Evolutionary conservation across 2,329 filamentous ascomycete species (phyloP), one percentile per base, ranked within the genome.

Genomic region (Colletotrichum destructivum): DNA sequence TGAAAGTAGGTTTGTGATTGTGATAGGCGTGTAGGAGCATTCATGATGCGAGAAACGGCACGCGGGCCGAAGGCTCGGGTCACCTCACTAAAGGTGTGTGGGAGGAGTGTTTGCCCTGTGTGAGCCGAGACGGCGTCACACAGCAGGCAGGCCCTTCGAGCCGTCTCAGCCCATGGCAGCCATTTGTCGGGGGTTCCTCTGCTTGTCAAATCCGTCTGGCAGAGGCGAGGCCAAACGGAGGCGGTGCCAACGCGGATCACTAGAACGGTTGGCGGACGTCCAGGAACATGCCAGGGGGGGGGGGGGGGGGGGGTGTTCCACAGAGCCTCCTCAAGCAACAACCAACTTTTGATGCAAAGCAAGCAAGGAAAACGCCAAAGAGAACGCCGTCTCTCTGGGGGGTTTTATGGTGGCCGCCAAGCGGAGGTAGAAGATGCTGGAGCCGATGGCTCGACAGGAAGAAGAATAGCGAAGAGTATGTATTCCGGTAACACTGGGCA

Each of bases 151-250:
- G 31, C 16, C 23, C 3, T 21, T 66, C 4, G 15, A n/a, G 21
- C 38, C 15, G 15, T 23, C 13, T 12, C 11, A 21, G 23, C n/a
- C 51, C 40, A 26, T 16, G 23, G 40, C 2, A 5, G 16, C 35
- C n/a, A 51, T 47, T 47, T 62, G 54, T 49, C 67, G 51, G 51
- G 63, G 68, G 23, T 66, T 38, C 35, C 55, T 49, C 56, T 18
- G 31, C 63, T 56, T 67, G 68, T 62, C 59, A 71, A 40, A 21
- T 40, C 44, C n/a, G 23, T 44, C 23, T 64, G 61, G 23, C 46
- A 35, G 35, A 35, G 23, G 49, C n/a, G 35, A 35, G 23, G 49
- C n/a, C 26, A 44, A 16, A 16, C 9, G 13, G 49, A 52, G 47
- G 18, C 15, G 16, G 35, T 46, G 54, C 6, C 7, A n/a, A 23